Percentiles rank a stretch among this genome's conserved stretches.
These are phyloP conservation scores for Tympanopsis confertula DNA, from an alignment of 2,329 filamentous ascomycete genomes.

Conservation along the genomic window DNA sequence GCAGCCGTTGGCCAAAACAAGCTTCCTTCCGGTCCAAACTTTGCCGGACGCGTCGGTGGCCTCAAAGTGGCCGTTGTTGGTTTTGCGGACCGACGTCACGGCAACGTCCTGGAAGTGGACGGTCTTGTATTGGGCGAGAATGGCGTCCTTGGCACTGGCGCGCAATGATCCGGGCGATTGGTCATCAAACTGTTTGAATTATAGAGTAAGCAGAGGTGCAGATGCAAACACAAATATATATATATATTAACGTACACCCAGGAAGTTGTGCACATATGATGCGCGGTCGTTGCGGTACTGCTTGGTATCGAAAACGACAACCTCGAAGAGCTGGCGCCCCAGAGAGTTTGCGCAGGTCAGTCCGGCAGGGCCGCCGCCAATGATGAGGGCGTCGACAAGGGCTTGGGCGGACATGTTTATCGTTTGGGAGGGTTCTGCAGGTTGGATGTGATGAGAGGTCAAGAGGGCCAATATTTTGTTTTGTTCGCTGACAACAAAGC, in stretches of 20 bases:
- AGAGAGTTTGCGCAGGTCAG: constrained; percentile 32
- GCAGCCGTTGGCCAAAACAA: not conserved
- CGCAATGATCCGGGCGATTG: constrained; percentile 1
- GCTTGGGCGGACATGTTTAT: too few relatives aligned
- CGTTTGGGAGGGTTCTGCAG: too few relatives aligned
- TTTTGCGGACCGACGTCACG: not conserved
- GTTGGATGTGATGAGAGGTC: too few relatives aligned
- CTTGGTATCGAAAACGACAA: constrained; percentile 35
- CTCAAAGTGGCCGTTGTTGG: not conserved
- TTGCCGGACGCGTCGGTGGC: not conserved
- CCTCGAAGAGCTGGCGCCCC: constrained; percentile 33
- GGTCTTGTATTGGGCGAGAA: constrained; percentile 7
- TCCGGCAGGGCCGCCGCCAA: constrained; percentile 40
- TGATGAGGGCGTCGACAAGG: constrained; percentile 35
- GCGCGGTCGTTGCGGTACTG: constrained; percentile 35
- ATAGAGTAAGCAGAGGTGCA: too few relatives aligned
- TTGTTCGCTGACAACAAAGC: too few relatives aligned
- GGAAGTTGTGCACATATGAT: constrained; percentile 33
- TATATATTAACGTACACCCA: too few relatives aligned
- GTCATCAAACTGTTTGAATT: too few relatives aligned
- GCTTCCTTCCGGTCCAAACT: not conserved
- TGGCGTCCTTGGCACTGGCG: constrained; percentile 16
- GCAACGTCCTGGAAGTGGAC: not conserved
- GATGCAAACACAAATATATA: too few relatives aligned
- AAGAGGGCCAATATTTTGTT: too few relatives aligned